These are phyloP conservation scores for Emydomyces testavorans DNA, from an alignment of 2,329 filamentous ascomycete genomes.

Conservation along the genomic window DNA sequence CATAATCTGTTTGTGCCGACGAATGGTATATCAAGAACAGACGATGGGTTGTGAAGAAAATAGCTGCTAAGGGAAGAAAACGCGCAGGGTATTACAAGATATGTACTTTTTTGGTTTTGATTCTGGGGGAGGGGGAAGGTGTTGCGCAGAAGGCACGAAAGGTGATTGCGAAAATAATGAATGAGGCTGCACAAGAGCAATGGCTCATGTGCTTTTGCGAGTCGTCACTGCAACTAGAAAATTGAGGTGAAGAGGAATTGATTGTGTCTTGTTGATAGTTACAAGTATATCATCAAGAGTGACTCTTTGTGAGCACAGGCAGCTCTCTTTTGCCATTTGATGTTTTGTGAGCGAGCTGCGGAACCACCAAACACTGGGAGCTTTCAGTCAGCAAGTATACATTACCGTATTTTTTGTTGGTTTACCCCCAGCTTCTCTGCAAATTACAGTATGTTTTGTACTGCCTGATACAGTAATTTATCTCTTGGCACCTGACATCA, in stretches of 20 bases:
- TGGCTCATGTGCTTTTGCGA: slow-evolving; percentile 2
- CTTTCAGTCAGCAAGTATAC: background rate
- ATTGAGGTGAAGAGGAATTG: background rate
- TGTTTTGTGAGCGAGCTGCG: background rate
- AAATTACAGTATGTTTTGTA: background rate
- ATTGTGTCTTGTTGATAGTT: background rate
- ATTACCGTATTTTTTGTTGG: background rate
- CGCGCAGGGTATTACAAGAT: too few relatives aligned
- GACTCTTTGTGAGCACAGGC: slow-evolving; percentile 1
- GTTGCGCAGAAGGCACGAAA: background rate
- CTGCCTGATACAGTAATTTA: background rate
- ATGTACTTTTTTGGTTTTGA: too few relatives aligned
- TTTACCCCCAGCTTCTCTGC: background rate
- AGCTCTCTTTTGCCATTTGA: too few relatives aligned
- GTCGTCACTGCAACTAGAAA: background rate
- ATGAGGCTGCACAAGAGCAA: too few relatives aligned
- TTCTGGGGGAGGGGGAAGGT: background rate
- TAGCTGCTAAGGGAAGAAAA: too few relatives aligned
- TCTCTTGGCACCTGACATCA: slow-evolving; percentile 8
- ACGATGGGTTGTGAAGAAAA: too few relatives aligned
- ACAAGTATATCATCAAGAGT: too few relatives aligned
- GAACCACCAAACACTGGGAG: background rate
- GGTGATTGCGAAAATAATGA: too few relatives aligned
- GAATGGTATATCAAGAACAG: background rate
- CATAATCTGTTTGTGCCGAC: slow-evolving; percentile 3